A percentile compares a stretch with the other conserved stretches of the same genome.
Conservation (phyloP, 345 rosid species). For the Populus davidiana region DNA sequence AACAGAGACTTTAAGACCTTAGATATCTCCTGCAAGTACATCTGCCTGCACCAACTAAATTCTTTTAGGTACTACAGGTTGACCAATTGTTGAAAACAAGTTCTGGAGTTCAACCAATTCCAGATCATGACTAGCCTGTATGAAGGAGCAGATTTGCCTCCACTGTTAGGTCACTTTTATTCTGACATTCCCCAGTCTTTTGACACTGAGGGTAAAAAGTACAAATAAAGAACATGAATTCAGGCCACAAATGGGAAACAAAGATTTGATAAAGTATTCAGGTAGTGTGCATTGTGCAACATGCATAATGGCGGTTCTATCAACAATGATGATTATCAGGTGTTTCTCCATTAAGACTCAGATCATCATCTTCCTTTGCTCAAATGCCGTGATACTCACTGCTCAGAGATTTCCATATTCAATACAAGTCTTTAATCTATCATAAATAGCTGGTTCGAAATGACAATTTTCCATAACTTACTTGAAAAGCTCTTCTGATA, state of each 20-base stretch:
- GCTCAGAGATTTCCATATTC: not conserved
- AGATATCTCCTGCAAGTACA: not conserved
- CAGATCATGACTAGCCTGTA: not conserved
- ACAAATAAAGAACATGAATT: not conserved
- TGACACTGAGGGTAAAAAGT: not conserved
- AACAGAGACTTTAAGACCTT: not conserved
- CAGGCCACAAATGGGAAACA: not conserved
- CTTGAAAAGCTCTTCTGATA: slow-evolving; percentile 19
- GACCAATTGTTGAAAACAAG: not conserved
- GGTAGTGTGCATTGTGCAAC: not conserved
- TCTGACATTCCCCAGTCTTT: not conserved
- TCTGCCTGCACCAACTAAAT: not conserved
- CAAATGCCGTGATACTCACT: not conserved
- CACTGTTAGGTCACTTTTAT: not conserved
- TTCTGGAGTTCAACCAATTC: not conserved
- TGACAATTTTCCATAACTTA: not conserved
- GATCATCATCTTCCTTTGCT: not conserved
- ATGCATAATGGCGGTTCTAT: no score
- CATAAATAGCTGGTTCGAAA: not conserved
- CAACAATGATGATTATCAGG: no score
- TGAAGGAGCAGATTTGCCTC: not conserved
- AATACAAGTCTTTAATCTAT: not conserved
- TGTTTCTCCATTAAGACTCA: no score
- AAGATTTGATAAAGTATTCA: not conserved
- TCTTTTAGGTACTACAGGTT: not conserved